These are phyloP conservation scores for Astragalus membranaceus DNA, from an alignment of 306 rosid species.

Conservation along the genomic window DNA sequence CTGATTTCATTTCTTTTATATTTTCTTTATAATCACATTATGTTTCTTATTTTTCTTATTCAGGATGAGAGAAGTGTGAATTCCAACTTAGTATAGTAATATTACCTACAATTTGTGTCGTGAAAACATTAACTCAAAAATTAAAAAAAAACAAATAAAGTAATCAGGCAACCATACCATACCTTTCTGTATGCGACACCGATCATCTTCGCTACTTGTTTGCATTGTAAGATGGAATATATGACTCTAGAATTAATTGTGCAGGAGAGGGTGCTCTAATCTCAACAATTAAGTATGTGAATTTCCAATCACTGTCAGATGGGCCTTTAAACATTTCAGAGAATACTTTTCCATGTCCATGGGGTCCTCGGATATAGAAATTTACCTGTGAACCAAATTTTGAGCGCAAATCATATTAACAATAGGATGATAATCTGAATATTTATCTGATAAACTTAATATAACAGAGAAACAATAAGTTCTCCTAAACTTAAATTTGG, in stretches of 20 bases:
- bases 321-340: constrained; percentile 81
- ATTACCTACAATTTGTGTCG: constrained; percentile 5
- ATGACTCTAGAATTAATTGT: constrained; percentile 85
- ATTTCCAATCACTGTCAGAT: constrained; percentile 72
- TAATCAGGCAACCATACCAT: constrained; percentile 14
- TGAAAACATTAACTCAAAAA: constrained; percentile 10
- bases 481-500: too few relatives aligned
- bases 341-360: constrained; percentile 85
- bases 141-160: constrained; percentile 11
- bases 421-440: neutral
- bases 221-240: constrained; percentile 52
- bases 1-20: neutral
- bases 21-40: neutral
- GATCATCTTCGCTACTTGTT: constrained; percentile 8
- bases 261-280: constrained; percentile 67
- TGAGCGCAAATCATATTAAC: constrained; percentile 5
- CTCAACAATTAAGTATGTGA: constrained; percentile 78
- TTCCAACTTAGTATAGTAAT: neutral
- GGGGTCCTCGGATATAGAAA: constrained; percentile 80
- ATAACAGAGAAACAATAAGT: too few relatives aligned
- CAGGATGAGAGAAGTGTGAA: neutral
- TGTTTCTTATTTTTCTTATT: neutral
- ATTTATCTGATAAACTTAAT: too few relatives aligned
- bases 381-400: constrained; percentile 53
- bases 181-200: too few relatives aligned